Evolutionary conservation across 1,284 basidiomycete genomes (phyloP).

Genomic region (Cutaneotrichosporon cutaneum): DNA sequence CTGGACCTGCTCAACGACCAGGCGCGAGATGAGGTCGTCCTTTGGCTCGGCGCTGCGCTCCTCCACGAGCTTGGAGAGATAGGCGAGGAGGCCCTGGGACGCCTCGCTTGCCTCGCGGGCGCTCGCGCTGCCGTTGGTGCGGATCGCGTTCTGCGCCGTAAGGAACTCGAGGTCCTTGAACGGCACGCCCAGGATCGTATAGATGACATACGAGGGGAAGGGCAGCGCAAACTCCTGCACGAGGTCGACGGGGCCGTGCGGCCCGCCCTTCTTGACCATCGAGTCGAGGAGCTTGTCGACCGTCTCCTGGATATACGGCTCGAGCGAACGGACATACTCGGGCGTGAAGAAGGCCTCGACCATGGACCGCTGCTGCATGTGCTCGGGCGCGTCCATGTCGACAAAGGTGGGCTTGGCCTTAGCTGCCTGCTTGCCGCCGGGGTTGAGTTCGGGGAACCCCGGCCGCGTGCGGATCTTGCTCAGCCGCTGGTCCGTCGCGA

Average conservation of each 20-base stretch:
- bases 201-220: slow-evolving; percentile 19
- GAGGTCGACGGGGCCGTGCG: slow-evolving; percentile 8
- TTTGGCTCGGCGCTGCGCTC: slow-evolving; percentile 9
- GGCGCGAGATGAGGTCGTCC: slow-evolving; percentile 14
- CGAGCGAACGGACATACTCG: slow-evolving; percentile 11
- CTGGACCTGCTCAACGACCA: slow-evolving; percentile 8
- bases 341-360: slow-evolving; percentile 15
- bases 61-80: slow-evolving; percentile 15
- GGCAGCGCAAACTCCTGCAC: slow-evolving; percentile 18
- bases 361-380: slow-evolving; percentile 19
- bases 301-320: slow-evolving; percentile 15
- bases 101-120: slow-evolving; percentile 15
- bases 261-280: slow-evolving; percentile 7
- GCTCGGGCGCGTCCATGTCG: slow-evolving; percentile 21
- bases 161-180: slow-evolving; percentile 19
- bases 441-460: slow-evolving; percentile 24
- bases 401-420: slow-evolving; percentile 20
- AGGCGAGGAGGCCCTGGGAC: slow-evolving; percentile 10
- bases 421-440: slow-evolving; percentile 16
- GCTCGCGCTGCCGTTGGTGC: slow-evolving; percentile 14
- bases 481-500: slow-evolving; percentile 18
- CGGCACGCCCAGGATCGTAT: slow-evolving; percentile 22
- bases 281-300: slow-evolving; percentile 12
- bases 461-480: slow-evolving; percentile 19
- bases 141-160: slow-evolving; percentile 15